Evolutionary conservation across 805 yeast species (phyloP), one percentile per base, ranked within the genome.

Genomic region (Kuraishia piskuri): DNA sequence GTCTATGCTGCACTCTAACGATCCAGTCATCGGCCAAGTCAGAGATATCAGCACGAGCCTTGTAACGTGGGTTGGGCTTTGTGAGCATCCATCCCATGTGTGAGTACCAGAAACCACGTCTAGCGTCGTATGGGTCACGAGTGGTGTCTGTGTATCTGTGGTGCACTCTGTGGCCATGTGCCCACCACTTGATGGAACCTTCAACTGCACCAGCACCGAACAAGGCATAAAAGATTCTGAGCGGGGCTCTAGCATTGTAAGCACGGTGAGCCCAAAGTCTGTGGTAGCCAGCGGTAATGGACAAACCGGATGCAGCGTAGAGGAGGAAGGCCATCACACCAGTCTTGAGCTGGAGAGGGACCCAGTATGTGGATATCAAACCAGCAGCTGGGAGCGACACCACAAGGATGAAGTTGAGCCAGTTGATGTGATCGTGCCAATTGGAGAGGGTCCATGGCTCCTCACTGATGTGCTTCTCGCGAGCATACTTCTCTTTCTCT

Each of bases 161-260:
- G 68, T 88, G 95, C 54, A 87, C 77, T 78, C 95, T 80, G 71
- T 88, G 95, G 52, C 86, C 78, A 67, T 87, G 94, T 50, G 86
- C 81, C 95, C 95, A 88, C 94, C 94, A 87, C 69, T 87, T 87
- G 68, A 87, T 83, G 46, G 92, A 86, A 59, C 95, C 95, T 68
- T 87, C 90, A 50, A 87, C 83, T 53, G 90, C 82, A 47, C 90
- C 87, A 36, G 92, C 89, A 58, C 95, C 95, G 62, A 87, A 87
- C 24, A 85, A 68, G 5, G 92, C 95, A 64, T 71, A 86, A 59
- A 84, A 80, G 47, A 85, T 63, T 59, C 82, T 78, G 47, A 84
- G 73, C 17, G 88, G 84, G 63, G 75, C 66, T 55, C 73, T 76
- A 17, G 86, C 90, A 53, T 77, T 76, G 62, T 82, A 87, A 20